phyloP scores from a whole-genome alignment of 139 green algal species.

The Dunaliella primolecta region DNA sequence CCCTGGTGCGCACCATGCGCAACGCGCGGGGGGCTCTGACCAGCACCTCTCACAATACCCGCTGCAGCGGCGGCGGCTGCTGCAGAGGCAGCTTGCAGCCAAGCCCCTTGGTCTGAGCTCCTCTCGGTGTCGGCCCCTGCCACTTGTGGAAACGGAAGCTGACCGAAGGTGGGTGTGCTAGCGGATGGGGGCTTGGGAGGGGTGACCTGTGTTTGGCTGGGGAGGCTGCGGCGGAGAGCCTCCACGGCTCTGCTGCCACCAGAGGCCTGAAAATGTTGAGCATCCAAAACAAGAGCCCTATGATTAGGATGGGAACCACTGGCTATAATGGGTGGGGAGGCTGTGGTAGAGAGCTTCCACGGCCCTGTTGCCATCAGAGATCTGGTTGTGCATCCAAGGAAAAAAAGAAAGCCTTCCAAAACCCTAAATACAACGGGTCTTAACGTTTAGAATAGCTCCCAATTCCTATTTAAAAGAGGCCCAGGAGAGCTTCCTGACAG shows the following conservation, averaged over 20 bases:
- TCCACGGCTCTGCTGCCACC: neutral
- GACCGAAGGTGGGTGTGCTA: neutral
- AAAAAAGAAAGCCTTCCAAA: no score
- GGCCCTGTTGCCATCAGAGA: no score
- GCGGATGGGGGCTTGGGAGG: neutral
- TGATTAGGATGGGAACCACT: no score
- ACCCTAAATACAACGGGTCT: no score
- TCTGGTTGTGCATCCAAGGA: no score
- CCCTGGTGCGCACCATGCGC: no score
- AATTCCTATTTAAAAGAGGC: no score
- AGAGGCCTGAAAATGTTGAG: neutral
- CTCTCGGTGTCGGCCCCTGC: neutral
- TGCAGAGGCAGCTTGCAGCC: neutral
- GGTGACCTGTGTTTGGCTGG: neutral
- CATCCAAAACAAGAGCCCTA: no score
- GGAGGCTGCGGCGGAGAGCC: neutral
- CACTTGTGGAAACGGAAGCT: neutral
- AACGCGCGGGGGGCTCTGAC: neutral
- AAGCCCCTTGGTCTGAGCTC: neutral
- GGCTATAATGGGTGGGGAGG: no score
- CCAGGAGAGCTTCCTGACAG: no score
- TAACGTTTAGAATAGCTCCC: no score
- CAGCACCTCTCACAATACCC: neutral
- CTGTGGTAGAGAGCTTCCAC: no score
- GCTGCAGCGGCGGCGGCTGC: neutral